Percentiles rank a stretch among this genome's conserved stretches.
Conservation (phyloP, 306 rosid genomes). For the Alnus glutinosa region DNA sequence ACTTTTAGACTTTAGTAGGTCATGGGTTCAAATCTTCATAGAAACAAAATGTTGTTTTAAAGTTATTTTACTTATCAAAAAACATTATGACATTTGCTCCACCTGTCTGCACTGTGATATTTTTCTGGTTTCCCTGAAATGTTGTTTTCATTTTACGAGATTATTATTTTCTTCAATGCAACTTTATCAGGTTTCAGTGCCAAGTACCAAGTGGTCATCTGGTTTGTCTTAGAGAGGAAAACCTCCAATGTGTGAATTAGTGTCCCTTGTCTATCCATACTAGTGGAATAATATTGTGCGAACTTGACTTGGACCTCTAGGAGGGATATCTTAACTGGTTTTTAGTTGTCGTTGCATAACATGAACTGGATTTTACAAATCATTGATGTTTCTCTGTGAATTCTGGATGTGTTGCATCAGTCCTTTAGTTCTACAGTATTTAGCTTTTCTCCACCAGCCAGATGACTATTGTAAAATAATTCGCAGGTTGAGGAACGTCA, state of each 20-base stretch:
- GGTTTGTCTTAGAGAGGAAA: background rate
- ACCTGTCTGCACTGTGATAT: background rate
- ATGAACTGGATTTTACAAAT: background rate
- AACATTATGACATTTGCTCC: background rate
- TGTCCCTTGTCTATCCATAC: background rate
- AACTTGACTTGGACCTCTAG: background rate
- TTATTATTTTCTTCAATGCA: background rate
- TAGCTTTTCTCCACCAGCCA: background rate
- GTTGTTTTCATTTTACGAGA: background rate
- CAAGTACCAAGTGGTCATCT: background rate
- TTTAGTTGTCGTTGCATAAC: background rate
- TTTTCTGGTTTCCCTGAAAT: background rate
- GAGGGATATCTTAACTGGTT: conserved; percentile 2
- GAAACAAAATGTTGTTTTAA: no score
- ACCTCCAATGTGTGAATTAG: background rate
- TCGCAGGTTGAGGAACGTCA: conserved; percentile 91
- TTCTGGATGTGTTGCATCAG: background rate
- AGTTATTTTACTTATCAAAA: no score
- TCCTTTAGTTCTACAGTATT: background rate
- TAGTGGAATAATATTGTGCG: background rate
- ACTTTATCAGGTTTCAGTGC: background rate
- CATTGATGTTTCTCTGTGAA: background rate
- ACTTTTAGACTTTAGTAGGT: background rate
- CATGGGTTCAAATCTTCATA: no score
- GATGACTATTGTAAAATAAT: conserved; percentile 20